phyloP scores from a whole-genome alignment of 495 filamentous ascomycete genomes.

The Talaromyces borbonicus region DNA sequence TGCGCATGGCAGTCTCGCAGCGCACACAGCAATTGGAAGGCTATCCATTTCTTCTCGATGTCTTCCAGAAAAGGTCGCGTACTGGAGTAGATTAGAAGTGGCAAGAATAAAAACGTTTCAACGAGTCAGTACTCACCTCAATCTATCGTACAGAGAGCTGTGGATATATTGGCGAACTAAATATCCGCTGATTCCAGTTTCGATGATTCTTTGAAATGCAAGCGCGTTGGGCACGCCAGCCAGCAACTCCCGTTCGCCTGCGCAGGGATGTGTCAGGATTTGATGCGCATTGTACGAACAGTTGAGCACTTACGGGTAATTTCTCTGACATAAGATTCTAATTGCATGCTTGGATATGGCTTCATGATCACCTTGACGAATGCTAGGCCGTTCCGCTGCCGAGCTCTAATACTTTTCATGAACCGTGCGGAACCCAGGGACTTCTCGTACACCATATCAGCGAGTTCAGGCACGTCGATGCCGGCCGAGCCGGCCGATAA shows the following conservation, averaged over 20 bases:
- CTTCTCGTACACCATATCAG: constrained; percentile 83
- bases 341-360: constrained; percentile 63
- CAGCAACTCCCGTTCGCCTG: constrained; percentile 72
- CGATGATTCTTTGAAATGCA: constrained; percentile 78
- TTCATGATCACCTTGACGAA: constrained; percentile 94
- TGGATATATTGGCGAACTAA: constrained; percentile 94
- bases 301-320: constrained; percentile 54
- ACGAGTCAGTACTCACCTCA: constrained; percentile 43
- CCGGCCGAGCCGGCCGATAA: constrained; percentile 82
- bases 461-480: constrained; percentile 87
- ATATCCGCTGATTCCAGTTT: constrained; percentile 84
- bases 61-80: constrained; percentile 95
- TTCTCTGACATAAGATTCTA: constrained; percentile 64
- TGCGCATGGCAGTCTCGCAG: constrained; percentile 84
- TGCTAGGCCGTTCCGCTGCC: constrained; percentile 80
- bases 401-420: constrained; percentile 90
- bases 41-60: constrained; percentile 98
- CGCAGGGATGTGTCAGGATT: constrained; percentile 15
- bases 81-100: constrained; percentile 30
- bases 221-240: constrained; percentile 84
- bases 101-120: background rate
- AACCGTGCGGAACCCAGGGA: constrained; percentile 90
- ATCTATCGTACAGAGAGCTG: constrained; percentile 93
- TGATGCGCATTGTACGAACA: background rate
- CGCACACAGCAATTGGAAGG: constrained; percentile 90